A percentile compares a stretch with the other conserved stretches of the same genome.
Conservation (phyloP, 2,329 filamentous ascomycete species). For the Fusarium foetens region DNA sequence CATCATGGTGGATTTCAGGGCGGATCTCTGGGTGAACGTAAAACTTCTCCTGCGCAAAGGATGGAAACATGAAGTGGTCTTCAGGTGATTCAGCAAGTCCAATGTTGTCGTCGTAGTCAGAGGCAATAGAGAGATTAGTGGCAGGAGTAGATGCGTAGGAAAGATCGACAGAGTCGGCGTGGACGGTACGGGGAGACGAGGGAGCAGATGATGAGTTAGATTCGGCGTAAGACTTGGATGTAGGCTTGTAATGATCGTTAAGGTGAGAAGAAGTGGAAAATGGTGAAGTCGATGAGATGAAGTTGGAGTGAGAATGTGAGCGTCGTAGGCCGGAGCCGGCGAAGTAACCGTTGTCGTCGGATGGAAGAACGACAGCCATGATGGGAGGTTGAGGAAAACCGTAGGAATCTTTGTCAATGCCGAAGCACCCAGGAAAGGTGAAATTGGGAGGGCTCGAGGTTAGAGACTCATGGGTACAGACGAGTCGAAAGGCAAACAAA, state of each 20-base stretch:
- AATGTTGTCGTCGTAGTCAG: slow-evolving; percentile 63
- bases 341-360: slow-evolving; percentile 69
- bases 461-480: slow-evolving; percentile 41
- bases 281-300: slow-evolving; percentile 55
- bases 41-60: slow-evolving; percentile 59
- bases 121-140: slow-evolving; percentile 70
- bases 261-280: slow-evolving; percentile 60
- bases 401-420: slow-evolving; percentile 38
- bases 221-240: slow-evolving; percentile 56
- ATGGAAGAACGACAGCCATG: slow-evolving; percentile 67
- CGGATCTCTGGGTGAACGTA: slow-evolving; percentile 49
- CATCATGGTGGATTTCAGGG: slow-evolving; percentile 43
- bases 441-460: slow-evolving; percentile 13
- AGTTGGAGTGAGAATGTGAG: slow-evolving; percentile 70
- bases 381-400: slow-evolving; percentile 38
- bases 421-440: slow-evolving; percentile 37
- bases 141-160: slow-evolving; percentile 72
- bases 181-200: slow-evolving; percentile 65
- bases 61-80: slow-evolving; percentile 59
- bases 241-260: slow-evolving; percentile 58
- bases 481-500: slow-evolving; percentile 5
- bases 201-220: slow-evolving; percentile 64
- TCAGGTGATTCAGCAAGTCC: slow-evolving; percentile 57
- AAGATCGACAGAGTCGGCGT: slow-evolving; percentile 63
- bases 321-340: slow-evolving; percentile 64